A percentile compares a stretch with the other conserved stretches of the same genome.
phyloP scores from a whole-genome alignment of 1,284 basidiomycete genomes.

The Stygiomarasmius scandens region DNA sequence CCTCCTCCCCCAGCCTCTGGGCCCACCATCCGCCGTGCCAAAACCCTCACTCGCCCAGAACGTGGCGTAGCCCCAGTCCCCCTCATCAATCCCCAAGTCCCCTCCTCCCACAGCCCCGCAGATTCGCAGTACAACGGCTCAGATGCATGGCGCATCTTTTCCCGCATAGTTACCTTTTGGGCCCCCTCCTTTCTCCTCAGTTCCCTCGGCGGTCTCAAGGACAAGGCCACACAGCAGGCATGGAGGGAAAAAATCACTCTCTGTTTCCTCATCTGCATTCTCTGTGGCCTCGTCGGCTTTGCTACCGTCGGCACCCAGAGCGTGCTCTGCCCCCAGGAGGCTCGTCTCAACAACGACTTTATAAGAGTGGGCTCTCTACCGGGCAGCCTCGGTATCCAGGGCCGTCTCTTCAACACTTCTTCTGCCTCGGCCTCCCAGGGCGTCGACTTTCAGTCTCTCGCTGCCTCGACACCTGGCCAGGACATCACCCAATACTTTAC shows the following conservation, averaged over 20 bases:
- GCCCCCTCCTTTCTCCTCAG: constrained; percentile 81
- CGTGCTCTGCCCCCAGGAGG: constrained; percentile 81
- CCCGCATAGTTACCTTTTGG: constrained; percentile 87
- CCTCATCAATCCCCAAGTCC: constrained; percentile 78
- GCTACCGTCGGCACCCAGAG: constrained; percentile 94
- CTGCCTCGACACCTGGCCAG: constrained; percentile 67
- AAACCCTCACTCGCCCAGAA: constrained; percentile 96
- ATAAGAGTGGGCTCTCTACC: constrained; percentile 60
- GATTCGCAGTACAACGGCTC: constrained; percentile 47
- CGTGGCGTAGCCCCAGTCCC: constrained; percentile 91
- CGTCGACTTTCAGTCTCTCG: constrained; percentile 64
- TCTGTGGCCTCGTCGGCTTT: constrained; percentile 88
- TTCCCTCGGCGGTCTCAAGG: constrained; percentile 80
- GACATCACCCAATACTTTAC: constrained; percentile 90
- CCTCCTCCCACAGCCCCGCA: constrained; percentile 36
- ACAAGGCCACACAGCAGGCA: constrained; percentile 80
- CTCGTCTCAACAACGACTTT: constrained; percentile 66
- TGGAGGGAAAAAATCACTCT: constrained; percentile 98
- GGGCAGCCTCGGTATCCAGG: constrained; percentile 78
- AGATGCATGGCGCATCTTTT: constrained; percentile 83
- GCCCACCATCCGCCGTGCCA: constrained; percentile 77
- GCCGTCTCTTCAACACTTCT: constrained; percentile 79
- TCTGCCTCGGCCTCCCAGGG: constrained; percentile 49
- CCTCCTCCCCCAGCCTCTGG: constrained; percentile 56
- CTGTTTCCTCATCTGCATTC: constrained; percentile 80